Evolutionary conservation across 2,329 filamentous ascomycete genomes (phyloP), one percentile per base, ranked within the genome.

Genomic region (Alternaria hordeiaustralica): DNA sequence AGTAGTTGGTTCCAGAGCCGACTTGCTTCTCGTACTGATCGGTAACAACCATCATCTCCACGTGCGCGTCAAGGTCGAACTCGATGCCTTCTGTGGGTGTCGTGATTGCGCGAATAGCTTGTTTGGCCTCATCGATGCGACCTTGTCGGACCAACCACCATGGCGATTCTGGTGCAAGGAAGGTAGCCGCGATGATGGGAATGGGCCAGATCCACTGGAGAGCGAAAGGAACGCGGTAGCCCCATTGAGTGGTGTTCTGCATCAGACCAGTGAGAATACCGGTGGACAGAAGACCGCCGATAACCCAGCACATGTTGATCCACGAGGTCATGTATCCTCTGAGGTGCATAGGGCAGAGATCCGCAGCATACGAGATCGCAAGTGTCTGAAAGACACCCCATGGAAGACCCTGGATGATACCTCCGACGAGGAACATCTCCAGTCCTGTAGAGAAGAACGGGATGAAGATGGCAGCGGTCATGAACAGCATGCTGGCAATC

Each of bases 31-130:
- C 93, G 10, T 95, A 83, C 1, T 90, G 89, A 1, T 91, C 92
- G 1, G 93, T 96, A 74, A 94, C 91, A 1, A 92, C 87, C 91
- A 97, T 96, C 92, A 96, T 95, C 70, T 91, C 89, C 58, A 96
- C 85, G 0, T 92, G 95, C 6, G 71, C 66, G 33, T 74, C 70
- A 18, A 71, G 55, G 18, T 74, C 67, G 50, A 70, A 72, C 8
- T 89, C 86, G 25, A 71, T 25, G 26, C 67, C 69, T 18, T 68
- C 74, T 10, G 75, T 70, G 15, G 73, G 65, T 69, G 85, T 88
- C 3, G 89, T 91, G 30, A 92, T 82, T 5, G 89, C 87, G 56
- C 88, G 80, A 21, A 92, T 84, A 4, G 89, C 83, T 26, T 82
- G 80, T 79, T 90, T 91, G 30, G 90, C 90, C 21, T 91, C 87